Conservation (phyloP, 2,329 filamentous ascomycete species). For the Huntiella omanensis region DNA sequence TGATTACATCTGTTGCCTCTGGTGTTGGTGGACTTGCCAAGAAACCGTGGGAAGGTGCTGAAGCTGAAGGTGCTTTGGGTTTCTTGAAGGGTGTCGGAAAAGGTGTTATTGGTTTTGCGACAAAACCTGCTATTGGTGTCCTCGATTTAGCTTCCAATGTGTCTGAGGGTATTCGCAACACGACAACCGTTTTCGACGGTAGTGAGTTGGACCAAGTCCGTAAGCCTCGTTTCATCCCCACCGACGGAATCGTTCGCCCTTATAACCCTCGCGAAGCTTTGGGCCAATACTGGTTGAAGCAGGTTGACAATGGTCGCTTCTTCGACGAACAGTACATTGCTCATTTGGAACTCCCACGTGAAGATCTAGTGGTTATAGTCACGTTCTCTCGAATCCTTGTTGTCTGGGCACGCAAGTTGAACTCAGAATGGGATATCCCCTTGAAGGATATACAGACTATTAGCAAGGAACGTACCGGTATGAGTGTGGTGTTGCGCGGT, state of each 20-base stretch:
- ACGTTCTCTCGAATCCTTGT: constrained; percentile 79
- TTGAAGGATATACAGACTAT: constrained; percentile 95
- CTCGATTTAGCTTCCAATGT: constrained; percentile 95
- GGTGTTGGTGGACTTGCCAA: constrained; percentile 84
- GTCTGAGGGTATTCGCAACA: constrained; percentile 93
- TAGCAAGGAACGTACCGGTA: constrained; percentile 83
- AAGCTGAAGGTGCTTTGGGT: constrained; percentile 81
- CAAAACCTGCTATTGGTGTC: constrained; percentile 89
- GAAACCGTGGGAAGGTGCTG: constrained; percentile 86
- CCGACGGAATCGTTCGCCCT: constrained; percentile 82
- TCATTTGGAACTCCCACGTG: constrained; percentile 74
- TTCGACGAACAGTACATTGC: constrained; percentile 97
- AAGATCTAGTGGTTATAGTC: constrained; percentile 79
- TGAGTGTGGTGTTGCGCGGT: constrained; percentile 74
- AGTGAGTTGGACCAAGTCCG: constrained; percentile 87
- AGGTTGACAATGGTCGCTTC: constrained; percentile 90
- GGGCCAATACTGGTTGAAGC: constrained; percentile 97
- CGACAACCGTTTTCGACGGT: constrained; percentile 92
- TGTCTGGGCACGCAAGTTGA: constrained; percentile 67
- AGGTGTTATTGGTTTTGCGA: constrained; percentile 81
- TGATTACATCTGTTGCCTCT: constrained; percentile 79
- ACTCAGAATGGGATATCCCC: constrained; percentile 88
- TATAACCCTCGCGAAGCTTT: constrained; percentile 91
- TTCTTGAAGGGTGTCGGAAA: constrained; percentile 98
- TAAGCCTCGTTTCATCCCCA: constrained; percentile 78